Conservation (phyloP, 2,329 filamentous ascomycete species). For the Scortechinia acanthostroma region DNA sequence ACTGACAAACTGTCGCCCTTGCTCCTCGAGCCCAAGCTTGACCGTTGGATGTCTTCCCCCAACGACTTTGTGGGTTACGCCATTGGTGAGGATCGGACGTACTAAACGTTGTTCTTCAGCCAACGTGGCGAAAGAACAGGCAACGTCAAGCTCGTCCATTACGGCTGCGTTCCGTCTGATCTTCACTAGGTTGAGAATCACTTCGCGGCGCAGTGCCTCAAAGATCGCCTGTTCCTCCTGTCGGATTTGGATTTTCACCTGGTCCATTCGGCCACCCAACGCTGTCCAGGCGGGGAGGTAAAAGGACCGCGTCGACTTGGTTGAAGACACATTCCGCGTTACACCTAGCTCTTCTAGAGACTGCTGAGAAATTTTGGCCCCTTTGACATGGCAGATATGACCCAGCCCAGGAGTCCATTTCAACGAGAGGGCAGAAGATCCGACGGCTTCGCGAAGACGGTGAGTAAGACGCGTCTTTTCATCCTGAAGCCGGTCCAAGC, state of each 20-base stretch:
- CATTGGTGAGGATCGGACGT: conserved; percentile 49
- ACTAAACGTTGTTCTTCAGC: conserved; percentile 53
- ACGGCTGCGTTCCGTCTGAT: conserved; percentile 62
- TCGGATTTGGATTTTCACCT: conserved; percentile 54
- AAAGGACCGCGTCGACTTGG: conserved; percentile 64
- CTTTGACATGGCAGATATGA: conserved; percentile 65
- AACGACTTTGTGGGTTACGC: conserved; percentile 49
- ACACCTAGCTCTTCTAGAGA: conserved; percentile 12
- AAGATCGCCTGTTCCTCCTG: conserved; percentile 62
- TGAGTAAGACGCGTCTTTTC: conserved; percentile 39
- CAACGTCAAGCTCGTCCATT: conserved; percentile 66
- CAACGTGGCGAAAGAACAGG: conserved; percentile 57
- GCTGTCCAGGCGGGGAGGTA: conserved; percentile 61
- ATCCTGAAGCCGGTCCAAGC: conserved; percentile 37
- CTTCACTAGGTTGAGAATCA: conserved; percentile 58
- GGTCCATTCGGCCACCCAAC: conserved; percentile 55
- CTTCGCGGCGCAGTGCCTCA: conserved; percentile 45
- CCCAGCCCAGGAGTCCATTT: conserved; percentile 64
- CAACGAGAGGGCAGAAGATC: conserved; percentile 42
- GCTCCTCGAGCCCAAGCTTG: conserved; percentile 52
- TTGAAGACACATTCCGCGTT: conserved; percentile 45
- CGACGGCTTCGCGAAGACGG: conserved; percentile 38
- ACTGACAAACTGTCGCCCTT: conserved; percentile 58
- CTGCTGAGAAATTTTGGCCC: conserved; percentile 35
- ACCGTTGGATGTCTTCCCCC: conserved; percentile 67